Percentiles rank a stretch among this genome's conserved stretches.
These are phyloP conservation scores for Agarophyton chilense DNA, from an alignment of 23 red algal species.

Conservation along the genomic window DNA sequence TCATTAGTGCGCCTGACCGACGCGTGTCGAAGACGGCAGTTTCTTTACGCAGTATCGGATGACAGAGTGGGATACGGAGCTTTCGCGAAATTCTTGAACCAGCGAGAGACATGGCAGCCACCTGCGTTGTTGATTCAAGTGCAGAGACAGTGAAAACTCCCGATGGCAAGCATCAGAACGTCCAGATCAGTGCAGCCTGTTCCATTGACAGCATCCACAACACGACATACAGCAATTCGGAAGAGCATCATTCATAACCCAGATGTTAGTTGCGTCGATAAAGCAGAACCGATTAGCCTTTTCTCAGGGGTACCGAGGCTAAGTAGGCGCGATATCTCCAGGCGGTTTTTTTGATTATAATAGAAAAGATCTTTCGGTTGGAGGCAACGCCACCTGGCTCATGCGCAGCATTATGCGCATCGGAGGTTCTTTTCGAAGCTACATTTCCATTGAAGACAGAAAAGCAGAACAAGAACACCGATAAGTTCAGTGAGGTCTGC, in stretches of 20 bases:
- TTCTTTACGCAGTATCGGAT: conserved; percentile 83
- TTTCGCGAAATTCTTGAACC: conserved; percentile 89
- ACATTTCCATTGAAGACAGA: not conserved
- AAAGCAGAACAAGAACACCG: not conserved
- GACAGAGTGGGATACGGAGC: conserved; percentile 83
- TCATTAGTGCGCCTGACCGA: conserved; percentile 90
- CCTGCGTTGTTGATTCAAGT: conserved; percentile 72
- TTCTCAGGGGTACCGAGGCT: conserved; percentile 65
- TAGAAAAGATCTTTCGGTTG: conserved; percentile 13
- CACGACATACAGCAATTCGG: conserved; percentile 80
- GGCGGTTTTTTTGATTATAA: conserved; percentile 15
- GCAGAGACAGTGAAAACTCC: conserved; percentile 83
- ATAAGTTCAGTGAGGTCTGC: conserved; percentile 1
- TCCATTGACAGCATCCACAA: conserved; percentile 85
- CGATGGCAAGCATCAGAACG: conserved; percentile 67
- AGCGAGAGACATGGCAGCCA: conserved; percentile 80
- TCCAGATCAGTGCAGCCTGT: conserved; percentile 55
- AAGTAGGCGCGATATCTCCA: conserved; percentile 53
- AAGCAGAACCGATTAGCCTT: conserved; percentile 64
- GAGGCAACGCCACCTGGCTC: conserved; percentile 18
- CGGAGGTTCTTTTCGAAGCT: not conserved
- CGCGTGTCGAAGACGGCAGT: conserved; percentile 91
- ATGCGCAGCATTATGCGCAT: conserved; percentile 27
- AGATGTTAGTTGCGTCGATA: conserved; percentile 85
- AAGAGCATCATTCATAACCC: conserved; percentile 87